Conservation (phyloP, 2,329 filamentous ascomycete genomes). For the Phaeosphaeria sp. region DNA sequence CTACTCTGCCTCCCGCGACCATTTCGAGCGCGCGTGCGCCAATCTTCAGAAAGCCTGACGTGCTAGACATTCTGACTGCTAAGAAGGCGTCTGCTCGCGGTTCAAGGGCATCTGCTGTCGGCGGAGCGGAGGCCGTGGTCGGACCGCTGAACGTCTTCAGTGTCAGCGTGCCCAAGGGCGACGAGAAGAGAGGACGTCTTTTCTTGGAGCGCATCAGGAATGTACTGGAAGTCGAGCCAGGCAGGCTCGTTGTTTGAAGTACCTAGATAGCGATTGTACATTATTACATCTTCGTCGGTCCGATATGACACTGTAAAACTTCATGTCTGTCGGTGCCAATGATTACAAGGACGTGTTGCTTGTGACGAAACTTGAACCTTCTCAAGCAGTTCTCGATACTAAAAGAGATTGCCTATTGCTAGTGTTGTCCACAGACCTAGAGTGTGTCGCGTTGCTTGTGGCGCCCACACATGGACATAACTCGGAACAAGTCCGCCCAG, state of each 20-base stretch:
- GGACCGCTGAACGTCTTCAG: conserved; percentile 78
- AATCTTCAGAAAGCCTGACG: conserved; percentile 67
- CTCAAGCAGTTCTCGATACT: not conserved
- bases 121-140: conserved; percentile 42
- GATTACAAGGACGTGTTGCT: not conserved
- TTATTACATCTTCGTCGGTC: conserved; percentile 24
- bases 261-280: conserved; percentile 32
- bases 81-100: conserved; percentile 34
- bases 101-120: conserved; percentile 36
- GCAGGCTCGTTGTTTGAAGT: conserved; percentile 45
- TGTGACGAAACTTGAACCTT: not conserved
- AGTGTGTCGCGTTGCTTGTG: not conserved
- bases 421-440: not conserved
- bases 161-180: conserved; percentile 76
- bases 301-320: not conserved
- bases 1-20: conserved; percentile 46
- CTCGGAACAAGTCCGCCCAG: not conserved
- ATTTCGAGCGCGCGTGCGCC: conserved; percentile 41
- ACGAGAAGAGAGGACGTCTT: conserved; percentile 79
- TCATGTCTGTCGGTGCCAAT: not conserved
- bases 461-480: not conserved
- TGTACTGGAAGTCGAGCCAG: conserved; percentile 62
- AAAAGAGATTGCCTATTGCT: no score
- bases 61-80: conserved; percentile 76
- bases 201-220: conserved; percentile 89